phyloP scores from a whole-genome alignment of 495 filamentous ascomycete genomes.

The Beverwykella pulmonaria region DNA sequence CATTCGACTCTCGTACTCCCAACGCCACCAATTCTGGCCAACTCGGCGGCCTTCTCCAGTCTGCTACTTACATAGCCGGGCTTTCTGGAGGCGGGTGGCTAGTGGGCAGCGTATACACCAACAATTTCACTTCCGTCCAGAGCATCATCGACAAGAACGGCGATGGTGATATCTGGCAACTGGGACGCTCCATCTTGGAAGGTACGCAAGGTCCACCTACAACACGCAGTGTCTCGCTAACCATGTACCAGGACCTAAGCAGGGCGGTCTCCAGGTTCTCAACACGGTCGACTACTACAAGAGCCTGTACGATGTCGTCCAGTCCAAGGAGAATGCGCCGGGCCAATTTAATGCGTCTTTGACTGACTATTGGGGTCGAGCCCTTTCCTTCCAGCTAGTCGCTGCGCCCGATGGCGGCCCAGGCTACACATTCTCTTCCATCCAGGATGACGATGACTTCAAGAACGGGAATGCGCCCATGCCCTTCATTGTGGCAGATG shows the following conservation, averaged over 20 bases:
- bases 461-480: conserved; percentile 71
- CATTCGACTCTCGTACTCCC: conserved; percentile 75
- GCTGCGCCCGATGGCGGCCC: conserved; percentile 74
- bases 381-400: conserved; percentile 81
- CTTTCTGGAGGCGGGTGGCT: conserved; percentile 89
- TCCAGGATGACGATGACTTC: conserved; percentile 70
- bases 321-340: conserved; percentile 67
- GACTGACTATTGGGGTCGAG: conserved; percentile 88
- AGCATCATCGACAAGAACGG: conserved; percentile 54
- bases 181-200: conserved; percentile 74
- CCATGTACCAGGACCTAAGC: conserved; percentile 53
- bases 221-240: conserved; percentile 4
- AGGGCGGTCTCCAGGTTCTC: conserved; percentile 54
- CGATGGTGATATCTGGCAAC: conserved; percentile 69
- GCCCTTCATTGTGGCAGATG: conserved; percentile 80
- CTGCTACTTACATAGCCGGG: conserved; percentile 80
- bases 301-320: conserved; percentile 63
- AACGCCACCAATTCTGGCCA: conserved; percentile 68
- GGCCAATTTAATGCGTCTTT: conserved; percentile 76
- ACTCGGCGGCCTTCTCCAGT: conserved; percentile 83
- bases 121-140: conserved; percentile 83
- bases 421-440: conserved; percentile 82
- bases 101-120: conserved; percentile 79
- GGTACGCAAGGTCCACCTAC: conserved; percentile 10
- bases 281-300: conserved; percentile 65